phyloP scores from a whole-genome alignment of 139 green algal genomes.

The Closterium sp. region DNA sequence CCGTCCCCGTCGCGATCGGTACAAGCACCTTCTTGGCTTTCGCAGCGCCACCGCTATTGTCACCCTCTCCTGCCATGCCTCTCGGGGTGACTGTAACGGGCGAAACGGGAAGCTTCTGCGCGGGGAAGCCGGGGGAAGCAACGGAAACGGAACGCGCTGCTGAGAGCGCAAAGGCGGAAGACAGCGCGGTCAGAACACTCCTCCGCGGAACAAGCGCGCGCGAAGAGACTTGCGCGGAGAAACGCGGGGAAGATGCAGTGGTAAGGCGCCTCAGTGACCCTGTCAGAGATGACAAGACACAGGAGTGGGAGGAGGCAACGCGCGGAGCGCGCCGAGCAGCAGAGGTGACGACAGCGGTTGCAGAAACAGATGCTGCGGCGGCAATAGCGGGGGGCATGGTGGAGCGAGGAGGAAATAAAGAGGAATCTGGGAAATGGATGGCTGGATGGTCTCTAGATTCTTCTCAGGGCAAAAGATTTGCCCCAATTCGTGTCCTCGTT shows the following conservation, averaged over 20 bases:
- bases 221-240: neutral
- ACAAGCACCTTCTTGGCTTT: constrained; percentile 34
- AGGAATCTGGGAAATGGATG: neutral
- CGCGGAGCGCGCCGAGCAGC: neutral
- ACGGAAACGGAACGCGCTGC: neutral
- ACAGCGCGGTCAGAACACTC: neutral
- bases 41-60: neutral
- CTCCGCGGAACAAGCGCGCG: neutral
- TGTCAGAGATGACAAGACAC: neutral
- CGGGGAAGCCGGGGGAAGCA: neutral
- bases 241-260: neutral
- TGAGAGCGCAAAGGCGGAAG: neutral
- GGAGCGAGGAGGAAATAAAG: neutral
- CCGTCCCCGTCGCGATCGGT: constrained; percentile 66
- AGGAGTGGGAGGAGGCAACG: neutral
- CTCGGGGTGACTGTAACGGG: neutral
- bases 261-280: neutral
- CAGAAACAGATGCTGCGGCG: neutral
- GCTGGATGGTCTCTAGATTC: neutral
- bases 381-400: neutral
- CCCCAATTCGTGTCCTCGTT: neutral
- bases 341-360: neutral
- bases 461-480: neutral
- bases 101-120: too few species aligned
- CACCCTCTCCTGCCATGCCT: neutral